Conservation (phyloP, 2,329 filamentous ascomycete genomes). For the Camptophora hylomeconis region DNA sequence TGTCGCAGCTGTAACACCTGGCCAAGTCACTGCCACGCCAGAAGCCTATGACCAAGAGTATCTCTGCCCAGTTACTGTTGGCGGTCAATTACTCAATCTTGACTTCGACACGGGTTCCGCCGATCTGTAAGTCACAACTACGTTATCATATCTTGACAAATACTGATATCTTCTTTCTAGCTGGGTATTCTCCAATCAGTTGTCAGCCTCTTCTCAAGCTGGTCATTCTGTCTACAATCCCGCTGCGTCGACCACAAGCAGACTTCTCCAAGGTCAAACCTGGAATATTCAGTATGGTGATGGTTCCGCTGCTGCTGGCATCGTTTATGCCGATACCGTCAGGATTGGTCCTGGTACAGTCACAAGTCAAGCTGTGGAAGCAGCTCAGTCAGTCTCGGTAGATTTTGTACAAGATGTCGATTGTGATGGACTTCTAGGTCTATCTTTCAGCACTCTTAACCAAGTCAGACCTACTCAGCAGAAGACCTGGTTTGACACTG, state of each 20-base stretch:
- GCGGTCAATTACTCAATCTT: conserved; percentile 48
- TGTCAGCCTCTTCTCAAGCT: conserved; percentile 36
- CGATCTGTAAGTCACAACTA: conserved; percentile 49
- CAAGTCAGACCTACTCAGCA: conserved; percentile 44
- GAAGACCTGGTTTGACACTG: conserved; percentile 52
- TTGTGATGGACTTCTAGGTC: conserved; percentile 47
- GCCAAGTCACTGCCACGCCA: conserved; percentile 27
- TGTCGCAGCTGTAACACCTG: too few relatives aligned
- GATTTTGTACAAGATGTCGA: conserved; percentile 44
- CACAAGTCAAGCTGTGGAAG: conserved; percentile 51
- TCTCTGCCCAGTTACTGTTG: conserved; percentile 49
- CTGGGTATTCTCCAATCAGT: conserved; percentile 53
- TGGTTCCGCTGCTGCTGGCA: conserved; percentile 51
- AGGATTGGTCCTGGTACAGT: conserved; percentile 49
- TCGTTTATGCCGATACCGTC: conserved; percentile 53
- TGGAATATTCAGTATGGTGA: conserved; percentile 61
- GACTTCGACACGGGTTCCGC: conserved; percentile 62
- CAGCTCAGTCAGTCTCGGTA: conserved; percentile 45
- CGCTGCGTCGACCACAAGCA: conserved; percentile 47
- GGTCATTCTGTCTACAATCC: conserved; percentile 50
- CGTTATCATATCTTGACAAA: neutral
- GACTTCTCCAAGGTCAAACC: conserved; percentile 31
- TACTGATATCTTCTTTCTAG: conserved; percentile 26
- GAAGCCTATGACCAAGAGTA: conserved; percentile 44
- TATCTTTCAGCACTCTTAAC: conserved; percentile 50